Conservation (phyloP, 352 stramenopile species). For the Phytophthora pluvialis region DNA sequence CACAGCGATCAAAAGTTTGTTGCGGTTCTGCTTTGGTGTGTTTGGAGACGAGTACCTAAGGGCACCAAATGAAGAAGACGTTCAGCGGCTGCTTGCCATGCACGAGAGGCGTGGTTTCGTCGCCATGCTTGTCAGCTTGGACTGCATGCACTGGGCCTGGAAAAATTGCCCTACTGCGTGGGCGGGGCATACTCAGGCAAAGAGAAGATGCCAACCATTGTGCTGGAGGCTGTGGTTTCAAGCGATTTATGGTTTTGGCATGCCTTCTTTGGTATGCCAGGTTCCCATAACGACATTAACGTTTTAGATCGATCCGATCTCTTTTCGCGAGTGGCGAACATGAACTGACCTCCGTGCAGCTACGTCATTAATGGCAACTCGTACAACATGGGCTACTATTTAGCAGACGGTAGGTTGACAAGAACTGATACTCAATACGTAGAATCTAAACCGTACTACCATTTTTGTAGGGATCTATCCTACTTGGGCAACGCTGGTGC, state of each 20-base stretch:
- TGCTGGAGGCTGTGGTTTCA: constrained; percentile 12
- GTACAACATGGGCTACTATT: constrained; percentile 5
- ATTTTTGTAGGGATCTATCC: constrained; percentile 13
- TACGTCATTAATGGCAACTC: neutral
- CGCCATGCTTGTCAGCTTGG: constrained; percentile 15
- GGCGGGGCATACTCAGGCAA: constrained; percentile 6
- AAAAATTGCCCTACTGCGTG: constrained; percentile 13
- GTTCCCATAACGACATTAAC: constrained; percentile 10
- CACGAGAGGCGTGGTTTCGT: constrained; percentile 1
- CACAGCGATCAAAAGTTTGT: constrained; percentile 4
- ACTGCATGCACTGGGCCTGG: constrained; percentile 17
- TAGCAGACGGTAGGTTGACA: constrained; percentile 6
- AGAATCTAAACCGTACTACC: too few species aligned
- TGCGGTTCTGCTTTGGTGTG: neutral
- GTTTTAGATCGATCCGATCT: constrained; percentile 3
- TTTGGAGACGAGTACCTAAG: constrained; percentile 10
- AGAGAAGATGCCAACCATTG: constrained; percentile 1
- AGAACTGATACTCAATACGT: neutral
- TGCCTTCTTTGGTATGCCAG: constrained; percentile 8
- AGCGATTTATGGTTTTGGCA: constrained; percentile 13
- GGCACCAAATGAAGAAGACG: neutral
- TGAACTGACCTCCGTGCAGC: neutral
- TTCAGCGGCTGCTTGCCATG: neutral
- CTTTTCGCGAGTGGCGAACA: neutral
- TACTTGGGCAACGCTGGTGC: neutral